Percentiles rank a stretch among this genome's conserved stretches.
Evolutionary conservation across 305 asterid species (phyloP).

Genomic region (Fraxinus paxiana): DNA sequence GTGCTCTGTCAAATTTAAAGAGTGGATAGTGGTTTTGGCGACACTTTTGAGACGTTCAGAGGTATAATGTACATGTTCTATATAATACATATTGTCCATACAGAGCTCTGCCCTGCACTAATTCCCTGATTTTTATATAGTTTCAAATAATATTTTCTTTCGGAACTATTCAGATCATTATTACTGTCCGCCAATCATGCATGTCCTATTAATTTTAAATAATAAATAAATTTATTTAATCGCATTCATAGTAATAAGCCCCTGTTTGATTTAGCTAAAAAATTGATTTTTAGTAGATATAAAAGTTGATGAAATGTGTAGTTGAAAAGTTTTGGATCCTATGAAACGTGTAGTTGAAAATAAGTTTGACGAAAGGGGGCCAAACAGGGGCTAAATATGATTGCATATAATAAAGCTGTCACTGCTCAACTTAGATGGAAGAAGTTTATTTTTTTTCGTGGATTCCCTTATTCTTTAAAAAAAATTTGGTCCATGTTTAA

Average conservation of each 20-base stretch:
- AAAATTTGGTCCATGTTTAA: too few species aligned
- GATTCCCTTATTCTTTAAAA: not conserved
- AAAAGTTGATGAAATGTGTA: too few species aligned
- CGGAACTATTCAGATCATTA: not conserved
- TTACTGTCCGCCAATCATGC: not conserved
- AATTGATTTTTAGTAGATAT: not conserved
- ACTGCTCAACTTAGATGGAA: not conserved
- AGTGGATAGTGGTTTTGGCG: slow-evolving; percentile 97
- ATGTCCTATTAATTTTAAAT: not conserved
- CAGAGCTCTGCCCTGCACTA: not conserved
- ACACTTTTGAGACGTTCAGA: slow-evolving; percentile 94
- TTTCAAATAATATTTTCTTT: not conserved
- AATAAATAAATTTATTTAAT: not conserved
- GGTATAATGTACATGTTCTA: slow-evolving; percentile 40
- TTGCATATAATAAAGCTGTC: not conserved
- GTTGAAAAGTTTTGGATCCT: not conserved
- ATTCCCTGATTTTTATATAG: not conserved
- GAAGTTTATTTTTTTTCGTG: not conserved
- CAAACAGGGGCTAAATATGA: not conserved
- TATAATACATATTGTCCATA: not conserved
- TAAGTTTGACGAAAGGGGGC: not conserved
- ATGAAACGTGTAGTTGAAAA: not conserved
- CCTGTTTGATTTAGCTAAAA: not conserved
- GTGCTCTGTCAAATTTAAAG: slow-evolving; percentile 98
- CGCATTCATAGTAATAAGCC: not conserved